Base-by-base conservation (phyloP, 805 yeast species). In the Saturnispora bothae region DNA sequence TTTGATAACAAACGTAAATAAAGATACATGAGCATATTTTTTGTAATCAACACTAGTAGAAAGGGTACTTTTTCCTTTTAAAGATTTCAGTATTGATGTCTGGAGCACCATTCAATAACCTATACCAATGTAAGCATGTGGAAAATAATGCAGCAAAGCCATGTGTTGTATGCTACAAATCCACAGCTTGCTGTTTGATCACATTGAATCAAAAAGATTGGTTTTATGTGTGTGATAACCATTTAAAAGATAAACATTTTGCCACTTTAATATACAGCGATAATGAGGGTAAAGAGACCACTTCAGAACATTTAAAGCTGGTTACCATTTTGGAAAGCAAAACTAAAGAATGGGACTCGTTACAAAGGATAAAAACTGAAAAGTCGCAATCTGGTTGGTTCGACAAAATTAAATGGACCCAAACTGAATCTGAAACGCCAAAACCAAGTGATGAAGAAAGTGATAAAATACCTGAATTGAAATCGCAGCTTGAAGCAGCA, bases 151-250 rank as follows among this genome's bases (percentile, higher is more conserved):
- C 65, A 39, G 38, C 65, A 19, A 67, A 61, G 44, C 51, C 78
- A 2, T 74, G 81, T 49, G 44, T 43, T 16, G 52, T 73, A 12
- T 74, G 81, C 56, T 72, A 57, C 52, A 71, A 70, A 44, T 67
- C 74, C 1, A 54, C 74, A 0, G 34, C 54, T 5, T 48, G 65
- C 0, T 79, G 73, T 10, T 49, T 74, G 23, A 52, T 74, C 6
- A 56, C 73, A 2, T 26, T 47, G 39, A 50, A 69, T 28, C 44
- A 65, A 3, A 54, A 66, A 13, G 80, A 73, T 49, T 73, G 71
- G 59, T 69, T 74, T 48, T 73, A 71, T 47, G 56, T 67, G 3
- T 74, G 80, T 50, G 55, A 56, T 5, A 37, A 56, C 4, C 80
- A 74, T 52, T 51, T 73, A 33, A 49, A 49, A 19, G 79, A 74